phyloP scores from a whole-genome alignment of 768 basidiomycete genomes.

The Lactarius indigo region DNA sequence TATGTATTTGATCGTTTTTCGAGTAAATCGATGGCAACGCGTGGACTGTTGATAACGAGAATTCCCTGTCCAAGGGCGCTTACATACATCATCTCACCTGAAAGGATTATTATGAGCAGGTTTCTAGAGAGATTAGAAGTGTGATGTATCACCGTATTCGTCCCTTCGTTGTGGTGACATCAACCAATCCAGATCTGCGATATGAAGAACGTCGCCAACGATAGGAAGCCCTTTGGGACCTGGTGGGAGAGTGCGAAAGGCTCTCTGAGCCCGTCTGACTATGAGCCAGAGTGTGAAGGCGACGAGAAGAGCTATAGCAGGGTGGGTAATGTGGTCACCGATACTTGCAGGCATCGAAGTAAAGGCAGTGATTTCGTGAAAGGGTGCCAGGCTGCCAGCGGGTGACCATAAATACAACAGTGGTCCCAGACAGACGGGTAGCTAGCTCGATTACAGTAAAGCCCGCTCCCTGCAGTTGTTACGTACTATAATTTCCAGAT shows the following conservation, averaged over 20 bases:
- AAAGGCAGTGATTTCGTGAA: too few species aligned
- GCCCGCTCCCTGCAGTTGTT: too few species aligned
- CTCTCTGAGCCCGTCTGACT: background rate
- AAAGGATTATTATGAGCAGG: background rate
- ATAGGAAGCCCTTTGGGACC: background rate
- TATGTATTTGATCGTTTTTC: slow-evolving; percentile 20
- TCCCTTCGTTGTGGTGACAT: background rate
- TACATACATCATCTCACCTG: slow-evolving; percentile 33
- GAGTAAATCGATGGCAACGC: slow-evolving; percentile 29
- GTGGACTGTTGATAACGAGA: slow-evolving; percentile 31
- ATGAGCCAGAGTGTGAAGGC: background rate
- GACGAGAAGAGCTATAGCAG: background rate
- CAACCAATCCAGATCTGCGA: background rate
- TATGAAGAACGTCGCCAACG: background rate
- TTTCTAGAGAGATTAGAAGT: background rate
- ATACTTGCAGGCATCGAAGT: too few species aligned
- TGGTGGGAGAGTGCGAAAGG: background rate
- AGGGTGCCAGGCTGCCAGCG: too few species aligned
- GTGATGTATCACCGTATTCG: background rate
- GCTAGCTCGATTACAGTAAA: too few species aligned
- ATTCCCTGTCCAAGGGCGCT: slow-evolving; percentile 31
- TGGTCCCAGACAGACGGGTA: too few species aligned
- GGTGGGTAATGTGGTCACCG: too few species aligned
- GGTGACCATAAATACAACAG: too few species aligned
- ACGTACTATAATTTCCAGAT: too few species aligned